These are phyloP conservation scores for Hypoxylon rickii DNA, from an alignment of 495 filamentous ascomycete genomes.

Conservation along the genomic window DNA sequence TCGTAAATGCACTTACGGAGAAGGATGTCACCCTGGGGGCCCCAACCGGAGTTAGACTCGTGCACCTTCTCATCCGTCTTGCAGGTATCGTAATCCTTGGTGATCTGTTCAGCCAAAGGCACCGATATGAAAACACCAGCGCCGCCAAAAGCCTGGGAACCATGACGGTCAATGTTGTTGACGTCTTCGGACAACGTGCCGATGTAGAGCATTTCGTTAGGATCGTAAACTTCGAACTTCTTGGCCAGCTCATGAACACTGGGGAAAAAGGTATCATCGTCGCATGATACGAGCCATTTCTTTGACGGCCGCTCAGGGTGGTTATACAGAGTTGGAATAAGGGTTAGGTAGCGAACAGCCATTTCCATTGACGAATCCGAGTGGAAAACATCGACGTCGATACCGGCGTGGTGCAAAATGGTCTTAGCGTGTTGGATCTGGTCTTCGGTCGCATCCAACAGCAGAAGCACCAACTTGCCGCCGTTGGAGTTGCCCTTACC, in stretches of 20 bases:
- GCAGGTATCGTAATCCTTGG: constrained; percentile 60
- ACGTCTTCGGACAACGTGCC: constrained; percentile 72
- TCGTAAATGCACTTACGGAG: constrained; percentile 70
- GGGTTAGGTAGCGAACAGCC: constrained; percentile 59
- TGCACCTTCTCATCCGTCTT: constrained; percentile 55
- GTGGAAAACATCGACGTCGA: constrained; percentile 67
- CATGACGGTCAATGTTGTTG: constrained; percentile 69
- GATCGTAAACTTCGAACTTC: constrained; percentile 54
- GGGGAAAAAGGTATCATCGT: constrained; percentile 78
- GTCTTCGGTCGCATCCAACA: constrained; percentile 47
- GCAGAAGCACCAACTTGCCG: constrained; percentile 51
- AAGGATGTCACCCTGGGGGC: constrained; percentile 65
- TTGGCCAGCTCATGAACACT: constrained; percentile 65
- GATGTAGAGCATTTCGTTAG: constrained; percentile 63
- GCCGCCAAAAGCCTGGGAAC: constrained; percentile 72
- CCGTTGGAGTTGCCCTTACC: constrained; percentile 54
- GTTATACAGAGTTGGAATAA: constrained; percentile 58
- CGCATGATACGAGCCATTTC: constrained; percentile 70
- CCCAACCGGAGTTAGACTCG: constrained; percentile 59
- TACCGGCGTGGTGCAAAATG: constrained; percentile 53
- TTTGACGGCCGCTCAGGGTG: constrained; percentile 55
- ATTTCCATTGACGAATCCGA: constrained; percentile 64
- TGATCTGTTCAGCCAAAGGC: constrained; percentile 62
- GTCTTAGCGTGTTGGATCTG: constrained; percentile 48
- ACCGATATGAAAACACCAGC: constrained; percentile 73